Conservation (phyloP, 2,329 filamentous ascomycete genomes). For the Scedosporium minutisporum region DNA sequence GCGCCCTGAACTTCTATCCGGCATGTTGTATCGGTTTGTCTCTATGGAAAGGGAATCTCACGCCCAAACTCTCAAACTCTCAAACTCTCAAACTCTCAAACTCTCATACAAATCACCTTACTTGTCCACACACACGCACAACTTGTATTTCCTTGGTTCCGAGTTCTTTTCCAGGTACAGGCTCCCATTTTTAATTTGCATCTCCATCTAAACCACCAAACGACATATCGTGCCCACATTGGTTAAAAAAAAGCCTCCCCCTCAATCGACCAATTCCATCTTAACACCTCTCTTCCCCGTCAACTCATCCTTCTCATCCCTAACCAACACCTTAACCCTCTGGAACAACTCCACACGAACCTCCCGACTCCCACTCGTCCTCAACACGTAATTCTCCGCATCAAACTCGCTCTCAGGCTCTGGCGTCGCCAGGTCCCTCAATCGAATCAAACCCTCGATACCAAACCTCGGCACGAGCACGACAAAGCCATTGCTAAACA, state of each 20-base stretch:
- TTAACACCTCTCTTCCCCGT: conserved; percentile 93
- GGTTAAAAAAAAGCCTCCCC: not conserved
- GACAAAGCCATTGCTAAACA: conserved; percentile 95
- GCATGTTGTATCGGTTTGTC: too few relatives aligned
- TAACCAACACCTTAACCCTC: conserved; percentile 81
- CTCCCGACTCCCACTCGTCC: conserved; percentile 43
- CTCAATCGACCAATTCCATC: conserved; percentile 49
- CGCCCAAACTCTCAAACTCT: too few relatives aligned
- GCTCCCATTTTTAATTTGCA: not conserved
- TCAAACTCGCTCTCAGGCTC: conserved; percentile 79
- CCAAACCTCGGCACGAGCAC: conserved; percentile 94
- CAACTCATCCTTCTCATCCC: conserved; percentile 84
- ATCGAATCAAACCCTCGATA: conserved; percentile 81
- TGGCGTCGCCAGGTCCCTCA: conserved; percentile 70
- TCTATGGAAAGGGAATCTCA: too few relatives aligned
- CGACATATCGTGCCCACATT: too few relatives aligned
- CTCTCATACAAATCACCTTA: too few relatives aligned
- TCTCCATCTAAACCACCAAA: too few relatives aligned
- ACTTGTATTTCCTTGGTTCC: too few relatives aligned
- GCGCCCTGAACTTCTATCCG: too few relatives aligned
- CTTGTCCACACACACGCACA: too few relatives aligned
- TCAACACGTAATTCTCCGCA: conserved; percentile 72
- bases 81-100: too few relatives aligned
- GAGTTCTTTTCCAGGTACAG: too few relatives aligned
- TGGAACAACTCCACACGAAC: conserved; percentile 75